These are phyloP conservation scores for Pseudopithomyces maydicus DNA, from an alignment of 2,329 filamentous ascomycete species.

Conservation along the genomic window DNA sequence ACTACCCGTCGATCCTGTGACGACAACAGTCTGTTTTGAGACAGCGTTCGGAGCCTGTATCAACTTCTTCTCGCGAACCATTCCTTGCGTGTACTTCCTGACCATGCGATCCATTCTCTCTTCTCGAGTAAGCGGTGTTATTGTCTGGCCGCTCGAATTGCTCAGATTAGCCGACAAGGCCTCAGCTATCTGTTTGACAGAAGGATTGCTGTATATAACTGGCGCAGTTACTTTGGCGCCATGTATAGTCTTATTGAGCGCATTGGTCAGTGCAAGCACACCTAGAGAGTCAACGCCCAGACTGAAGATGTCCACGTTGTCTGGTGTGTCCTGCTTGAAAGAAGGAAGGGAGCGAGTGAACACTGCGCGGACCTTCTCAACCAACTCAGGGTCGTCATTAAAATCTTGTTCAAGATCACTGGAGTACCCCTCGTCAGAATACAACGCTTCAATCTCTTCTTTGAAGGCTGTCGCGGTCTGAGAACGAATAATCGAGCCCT, in stretches of 20 bases:
- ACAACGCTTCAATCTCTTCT: slow-evolving; percentile 55
- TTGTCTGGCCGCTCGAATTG: slow-evolving; percentile 6
- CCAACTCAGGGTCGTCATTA: slow-evolving; percentile 8
- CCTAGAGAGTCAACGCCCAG: slow-evolving; percentile 42
- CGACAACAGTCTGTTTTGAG: background rate
- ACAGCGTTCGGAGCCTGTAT: background rate
- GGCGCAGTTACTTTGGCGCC: slow-evolving; percentile 38
- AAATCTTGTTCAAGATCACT: slow-evolving; percentile 6
- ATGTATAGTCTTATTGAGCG: slow-evolving; percentile 33
- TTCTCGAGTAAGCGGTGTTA: slow-evolving; percentile 2
- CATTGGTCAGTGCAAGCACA: slow-evolving; percentile 35
- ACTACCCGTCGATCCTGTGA: background rate
- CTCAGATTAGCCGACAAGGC: slow-evolving; percentile 11
- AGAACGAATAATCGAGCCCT: slow-evolving; percentile 52
- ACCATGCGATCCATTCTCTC: slow-evolving; percentile 2
- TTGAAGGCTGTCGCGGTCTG: slow-evolving; percentile 49
- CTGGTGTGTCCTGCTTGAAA: slow-evolving; percentile 13
- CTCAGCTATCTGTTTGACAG: slow-evolving; percentile 27
- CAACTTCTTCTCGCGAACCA: background rate
- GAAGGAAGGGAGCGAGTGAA: slow-evolving; percentile 14
- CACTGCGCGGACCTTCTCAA: slow-evolving; percentile 9
- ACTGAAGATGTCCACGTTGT: slow-evolving; percentile 37
- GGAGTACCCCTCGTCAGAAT: slow-evolving; percentile 23
- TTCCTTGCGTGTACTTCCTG: background rate
- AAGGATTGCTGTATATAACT: slow-evolving; percentile 43